These are phyloP conservation scores for Amphibolis antarctica DNA, from an alignment of 106 monocot species.

Conservation along the genomic window DNA sequence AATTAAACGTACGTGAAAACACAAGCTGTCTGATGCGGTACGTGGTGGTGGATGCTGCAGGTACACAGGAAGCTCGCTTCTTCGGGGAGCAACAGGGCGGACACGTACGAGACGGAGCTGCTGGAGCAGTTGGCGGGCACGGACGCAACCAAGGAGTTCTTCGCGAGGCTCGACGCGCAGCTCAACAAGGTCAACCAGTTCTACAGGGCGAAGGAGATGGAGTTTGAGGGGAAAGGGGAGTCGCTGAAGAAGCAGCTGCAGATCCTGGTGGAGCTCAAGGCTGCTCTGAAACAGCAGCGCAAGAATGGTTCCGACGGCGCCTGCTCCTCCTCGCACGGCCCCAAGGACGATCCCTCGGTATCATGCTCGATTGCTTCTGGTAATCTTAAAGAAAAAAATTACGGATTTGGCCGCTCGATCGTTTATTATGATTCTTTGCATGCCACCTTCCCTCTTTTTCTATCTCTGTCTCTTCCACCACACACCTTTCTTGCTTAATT, in stretches of 20 bases:
- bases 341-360: slow-evolving; percentile 51
- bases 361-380: slow-evolving; percentile 51
- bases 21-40: not conserved
- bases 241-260: slow-evolving; percentile 78
- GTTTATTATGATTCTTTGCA: too few species aligned
- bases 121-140: slow-evolving; percentile 54
- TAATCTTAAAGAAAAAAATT: too few species aligned
- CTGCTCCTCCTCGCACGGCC: slow-evolving; percentile 13
- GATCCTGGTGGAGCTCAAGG: slow-evolving; percentile 71
- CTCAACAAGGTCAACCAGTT: slow-evolving; percentile 99
- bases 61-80: slow-evolving; percentile 75
- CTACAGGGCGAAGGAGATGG: slow-evolving; percentile 79
- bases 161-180: slow-evolving; percentile 60
- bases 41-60: slow-evolving; percentile 11
- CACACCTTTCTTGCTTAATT: too few species aligned
- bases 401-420: too few species aligned
- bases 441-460: not conserved
- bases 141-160: slow-evolving; percentile 69
- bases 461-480: too few species aligned
- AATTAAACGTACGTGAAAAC: too few species aligned
- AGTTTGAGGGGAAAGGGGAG: slow-evolving; percentile 76
- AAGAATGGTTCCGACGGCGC: slow-evolving; percentile 2
- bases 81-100: slow-evolving; percentile 71
- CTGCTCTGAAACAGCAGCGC: slow-evolving; percentile 36
- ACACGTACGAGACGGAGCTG: slow-evolving; percentile 81